phyloP scores from a whole-genome alignment of 2,329 filamentous ascomycete species.

The Cladosporium halotolerans region DNA sequence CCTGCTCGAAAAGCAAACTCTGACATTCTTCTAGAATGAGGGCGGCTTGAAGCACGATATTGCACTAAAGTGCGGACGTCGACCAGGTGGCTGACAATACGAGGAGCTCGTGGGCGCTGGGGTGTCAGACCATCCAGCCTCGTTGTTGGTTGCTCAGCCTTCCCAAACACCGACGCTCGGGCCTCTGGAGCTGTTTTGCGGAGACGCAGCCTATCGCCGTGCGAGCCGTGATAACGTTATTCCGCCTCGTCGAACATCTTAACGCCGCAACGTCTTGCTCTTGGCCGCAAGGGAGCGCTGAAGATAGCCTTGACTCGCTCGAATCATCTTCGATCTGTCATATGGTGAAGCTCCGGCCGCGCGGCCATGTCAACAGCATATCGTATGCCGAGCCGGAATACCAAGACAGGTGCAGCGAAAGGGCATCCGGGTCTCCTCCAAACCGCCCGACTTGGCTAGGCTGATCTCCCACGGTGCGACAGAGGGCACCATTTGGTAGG shows the following conservation, averaged over 20 bases:
- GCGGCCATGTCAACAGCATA: not conserved
- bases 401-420: not conserved
- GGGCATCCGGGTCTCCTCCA: conserved; percentile 3
- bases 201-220: not conserved
- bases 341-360: not conserved
- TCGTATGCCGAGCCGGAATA: conserved; percentile 8
- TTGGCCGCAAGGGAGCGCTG: not conserved
- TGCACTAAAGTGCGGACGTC: too few relatives aligned
- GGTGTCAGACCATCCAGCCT: conserved; percentile 3
- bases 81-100: too few relatives aligned
- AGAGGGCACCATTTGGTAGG: not conserved
- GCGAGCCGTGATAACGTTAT: not conserved
- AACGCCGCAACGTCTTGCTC: not conserved
- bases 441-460: not conserved
- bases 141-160: conserved; percentile 1
- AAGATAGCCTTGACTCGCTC: too few relatives aligned
- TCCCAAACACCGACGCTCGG: not conserved
- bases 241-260: not conserved
- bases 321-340: too few relatives aligned
- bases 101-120: not conserved
- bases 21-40: not conserved
- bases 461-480: too few relatives aligned
- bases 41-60: too few relatives aligned
- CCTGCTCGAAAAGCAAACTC: not conserved
- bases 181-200: not conserved